These are phyloP conservation scores for Mitragyna speciosa DNA, from an alignment of 257 asterid genomes.

Conservation along the genomic window DNA sequence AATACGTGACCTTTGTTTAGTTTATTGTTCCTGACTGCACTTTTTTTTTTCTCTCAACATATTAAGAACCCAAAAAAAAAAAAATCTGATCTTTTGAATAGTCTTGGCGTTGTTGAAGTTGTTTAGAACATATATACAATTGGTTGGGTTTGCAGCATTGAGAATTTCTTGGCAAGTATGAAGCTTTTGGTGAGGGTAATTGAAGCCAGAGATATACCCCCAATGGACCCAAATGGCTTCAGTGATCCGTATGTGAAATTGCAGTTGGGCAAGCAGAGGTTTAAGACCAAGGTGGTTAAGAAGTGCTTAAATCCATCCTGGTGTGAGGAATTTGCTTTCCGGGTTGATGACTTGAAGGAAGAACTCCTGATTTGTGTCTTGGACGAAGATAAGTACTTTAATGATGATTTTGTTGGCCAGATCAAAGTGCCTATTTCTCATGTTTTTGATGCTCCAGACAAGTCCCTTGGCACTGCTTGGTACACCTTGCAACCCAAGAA, in stretches of 20 bases:
- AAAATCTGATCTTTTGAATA: background rate
- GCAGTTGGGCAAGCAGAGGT: conserved; percentile 79
- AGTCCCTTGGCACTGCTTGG: conserved; percentile 90
- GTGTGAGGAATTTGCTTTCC: conserved; percentile 87
- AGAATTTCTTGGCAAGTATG: conserved; percentile 33
- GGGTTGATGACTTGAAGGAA: conserved; percentile 82
- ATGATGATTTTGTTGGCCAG: conserved; percentile 88
- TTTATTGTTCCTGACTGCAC: background rate
- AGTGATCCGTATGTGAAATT: conserved; percentile 94
- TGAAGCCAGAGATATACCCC: conserved; percentile 77
- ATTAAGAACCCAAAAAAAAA: background rate
- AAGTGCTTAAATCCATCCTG: conserved; percentile 87
- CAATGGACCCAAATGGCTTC: conserved; percentile 82
- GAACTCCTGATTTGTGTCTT: conserved; percentile 72
- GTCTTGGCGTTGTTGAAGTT: background rate
- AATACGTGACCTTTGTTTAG: background rate
- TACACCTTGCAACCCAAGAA: conserved; percentile 75
- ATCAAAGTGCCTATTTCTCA: conserved; percentile 59
- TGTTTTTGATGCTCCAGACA: conserved; percentile 77
- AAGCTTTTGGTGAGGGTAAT: conserved; percentile 91
- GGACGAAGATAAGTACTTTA: conserved; percentile 91
- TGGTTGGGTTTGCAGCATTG: background rate
- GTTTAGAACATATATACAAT: background rate
- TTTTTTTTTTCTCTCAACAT: too few relatives aligned
- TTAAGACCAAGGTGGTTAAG: conserved; percentile 76